Base-by-base conservation (phyloP, 768 basidiomycete genomes). In the Hericium coralloides region DNA sequence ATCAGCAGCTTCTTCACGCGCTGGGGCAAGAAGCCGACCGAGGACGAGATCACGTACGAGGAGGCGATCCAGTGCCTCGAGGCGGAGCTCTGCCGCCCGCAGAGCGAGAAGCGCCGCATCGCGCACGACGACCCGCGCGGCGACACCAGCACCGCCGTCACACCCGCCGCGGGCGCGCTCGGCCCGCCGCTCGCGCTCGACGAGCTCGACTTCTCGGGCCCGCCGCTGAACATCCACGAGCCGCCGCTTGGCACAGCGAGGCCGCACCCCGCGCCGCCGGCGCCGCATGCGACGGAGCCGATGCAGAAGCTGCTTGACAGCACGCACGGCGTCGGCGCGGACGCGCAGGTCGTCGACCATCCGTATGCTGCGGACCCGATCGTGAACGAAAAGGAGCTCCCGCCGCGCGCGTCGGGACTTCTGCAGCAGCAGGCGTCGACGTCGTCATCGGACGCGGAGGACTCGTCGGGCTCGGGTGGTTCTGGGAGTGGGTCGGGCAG, bases 31-130 rank as follows among this genome's bases (percentile, higher is more conserved):
- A 72, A 77, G 4, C 79, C 84, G 0, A 75, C 76, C 7, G 70
- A 74, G 20, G 94, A 85, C 58, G 86, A 92, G 63, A 72, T 99
- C 36, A 86, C 85, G 0, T 69, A 89, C 15, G 84, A 88, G 25
- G 84, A 99, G 69, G 79, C 82, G 0, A 83, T 95, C n/a, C 76
- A 79, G 58, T 93, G 87, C 65, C 79, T 99, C 14, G 97, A 99
- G 70, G 77, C 76, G 23, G 92, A 94, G 69, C 79, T 98, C 4
- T 80, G 82, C 51, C 79, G 89, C 43, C 86, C 89, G 0, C 71
- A 73, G 26, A 79, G 78, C 31, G 89, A 97, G 74, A 86, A 84
- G 73, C 82, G 83, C 61, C 72, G 79, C 18, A 66, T 92, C 20
- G 73, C 79, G n/a, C 70, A 69, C 1, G 81, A 81, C 6, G 77